Evolutionary conservation across 2,329 filamentous ascomycete species (phyloP).

Genomic region (Pseudocercospora crystallina): DNA sequence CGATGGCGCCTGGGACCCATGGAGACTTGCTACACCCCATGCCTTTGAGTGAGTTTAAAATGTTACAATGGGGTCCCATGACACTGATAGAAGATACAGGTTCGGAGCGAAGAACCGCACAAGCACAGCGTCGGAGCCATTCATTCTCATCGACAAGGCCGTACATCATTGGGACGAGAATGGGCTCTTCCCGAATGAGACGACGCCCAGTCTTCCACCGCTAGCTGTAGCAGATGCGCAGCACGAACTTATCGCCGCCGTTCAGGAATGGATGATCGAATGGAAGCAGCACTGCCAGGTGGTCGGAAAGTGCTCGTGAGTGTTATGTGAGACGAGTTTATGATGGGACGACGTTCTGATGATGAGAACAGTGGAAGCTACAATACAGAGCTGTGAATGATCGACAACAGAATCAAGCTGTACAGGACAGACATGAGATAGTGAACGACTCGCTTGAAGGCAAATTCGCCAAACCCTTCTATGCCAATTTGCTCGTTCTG

Average conservation of each 20-base stretch:
- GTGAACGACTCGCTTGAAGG: too few relatives aligned
- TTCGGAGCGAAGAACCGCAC: conserved; percentile 52
- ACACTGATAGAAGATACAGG: conserved; percentile 1
- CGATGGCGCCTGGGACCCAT: conserved; percentile 77
- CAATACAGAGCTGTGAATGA: too few relatives aligned
- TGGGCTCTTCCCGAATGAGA: conserved; percentile 60
- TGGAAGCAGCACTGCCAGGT: conserved; percentile 40
- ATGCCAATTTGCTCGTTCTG: too few relatives aligned
- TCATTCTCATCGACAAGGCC: conserved; percentile 69
- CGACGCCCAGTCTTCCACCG: conserved; percentile 59
- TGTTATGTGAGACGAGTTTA: too few relatives aligned
- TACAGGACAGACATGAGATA: too few relatives aligned
- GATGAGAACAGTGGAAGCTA: too few relatives aligned
- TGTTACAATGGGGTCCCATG: too few relatives aligned
- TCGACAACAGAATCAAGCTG: too few relatives aligned
- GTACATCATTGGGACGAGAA: conserved; percentile 66
- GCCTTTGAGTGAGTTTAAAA: conserved; percentile 50
- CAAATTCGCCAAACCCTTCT: too few relatives aligned
- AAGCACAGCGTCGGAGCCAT: conserved; percentile 66
- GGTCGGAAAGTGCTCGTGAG: too few relatives aligned
- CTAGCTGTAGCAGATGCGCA: conserved; percentile 60
- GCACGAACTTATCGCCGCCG: conserved; percentile 59
- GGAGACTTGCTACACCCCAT: conserved; percentile 72
- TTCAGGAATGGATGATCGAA: conserved; percentile 66
- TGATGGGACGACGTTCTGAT: too few relatives aligned